Evolutionary conservation across 2,329 filamentous ascomycete genomes (phyloP).

Genomic region (Neofusicoccum cordaticola): DNA sequence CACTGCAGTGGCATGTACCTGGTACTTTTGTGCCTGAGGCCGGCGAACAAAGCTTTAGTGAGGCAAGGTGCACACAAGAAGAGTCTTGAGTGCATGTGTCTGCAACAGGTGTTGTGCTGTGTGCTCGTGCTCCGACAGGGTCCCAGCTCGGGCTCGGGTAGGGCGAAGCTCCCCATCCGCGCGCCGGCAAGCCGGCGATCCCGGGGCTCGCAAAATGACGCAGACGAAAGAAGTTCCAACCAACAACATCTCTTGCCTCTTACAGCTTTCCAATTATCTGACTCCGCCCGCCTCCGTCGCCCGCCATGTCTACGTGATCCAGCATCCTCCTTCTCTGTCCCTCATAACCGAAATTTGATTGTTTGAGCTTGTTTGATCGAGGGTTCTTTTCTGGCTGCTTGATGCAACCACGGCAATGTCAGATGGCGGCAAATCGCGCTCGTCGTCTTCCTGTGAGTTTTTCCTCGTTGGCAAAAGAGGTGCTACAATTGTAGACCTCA

Average conservation of each 20-base stretch:
- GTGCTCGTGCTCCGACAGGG: background rate
- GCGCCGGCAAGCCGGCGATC: background rate
- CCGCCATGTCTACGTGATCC: conserved; percentile 7
- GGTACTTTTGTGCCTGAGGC: background rate
- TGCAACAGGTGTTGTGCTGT: background rate
- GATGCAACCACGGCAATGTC: conserved; percentile 46
- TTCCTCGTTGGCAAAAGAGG: background rate
- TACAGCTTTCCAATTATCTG: background rate
- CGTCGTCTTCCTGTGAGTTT: conserved; percentile 50
- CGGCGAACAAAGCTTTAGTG: background rate
- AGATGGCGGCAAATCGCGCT: conserved; percentile 48
- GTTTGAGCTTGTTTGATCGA: background rate
- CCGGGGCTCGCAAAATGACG: conserved; percentile 12
- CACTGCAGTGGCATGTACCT: background rate
- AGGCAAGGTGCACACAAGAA: background rate
- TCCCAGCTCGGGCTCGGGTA: background rate
- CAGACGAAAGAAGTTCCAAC: conserved; percentile 11
- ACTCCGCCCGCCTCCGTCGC: background rate
- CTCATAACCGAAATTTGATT: background rate
- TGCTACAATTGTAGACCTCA: background rate
- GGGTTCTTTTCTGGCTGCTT: background rate
- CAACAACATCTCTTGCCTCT: background rate
- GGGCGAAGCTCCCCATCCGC: conserved; percentile 1
- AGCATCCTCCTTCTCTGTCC: background rate
- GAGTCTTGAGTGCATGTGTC: background rate